Conservation (phyloP, 164 flowering plant species). For the Paratinospora sagittata region DNA sequence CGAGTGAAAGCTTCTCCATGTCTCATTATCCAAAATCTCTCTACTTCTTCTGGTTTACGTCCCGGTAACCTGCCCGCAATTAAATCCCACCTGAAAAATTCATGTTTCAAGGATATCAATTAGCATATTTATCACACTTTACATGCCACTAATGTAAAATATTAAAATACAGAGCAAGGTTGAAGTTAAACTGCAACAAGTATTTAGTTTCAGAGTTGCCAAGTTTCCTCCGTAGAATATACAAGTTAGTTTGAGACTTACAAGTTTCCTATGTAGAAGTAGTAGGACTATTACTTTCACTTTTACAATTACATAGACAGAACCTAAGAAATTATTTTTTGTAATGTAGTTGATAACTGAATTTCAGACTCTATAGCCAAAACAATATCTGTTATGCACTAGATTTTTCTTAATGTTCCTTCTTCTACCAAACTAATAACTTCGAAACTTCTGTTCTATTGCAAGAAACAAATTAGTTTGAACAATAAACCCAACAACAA, state of each 20-base stretch:
- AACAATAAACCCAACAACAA: not conserved
- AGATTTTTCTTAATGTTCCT: too few species aligned
- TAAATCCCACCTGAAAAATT: constrained; percentile 52
- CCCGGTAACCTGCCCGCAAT: constrained; percentile 80
- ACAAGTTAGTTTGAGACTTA: too few species aligned
- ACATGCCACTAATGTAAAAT: not conserved
- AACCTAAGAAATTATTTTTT: too few species aligned
- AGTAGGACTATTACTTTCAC: too few species aligned
- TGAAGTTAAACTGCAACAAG: not conserved
- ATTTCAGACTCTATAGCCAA: too few species aligned
- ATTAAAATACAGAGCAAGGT: not conserved
- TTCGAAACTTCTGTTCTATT: not conserved
- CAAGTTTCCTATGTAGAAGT: too few species aligned
- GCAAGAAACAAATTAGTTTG: not conserved
- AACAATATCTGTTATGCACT: not conserved
- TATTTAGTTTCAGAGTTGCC: too few species aligned
- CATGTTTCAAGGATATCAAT: not conserved
- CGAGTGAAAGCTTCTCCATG: constrained; percentile 46
- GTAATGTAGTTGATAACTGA: too few species aligned
- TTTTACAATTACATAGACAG: too few species aligned
- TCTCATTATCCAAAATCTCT: constrained; percentile 83
- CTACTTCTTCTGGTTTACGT: constrained; percentile 69
- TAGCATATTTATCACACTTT: not conserved
- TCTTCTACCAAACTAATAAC: not conserved
- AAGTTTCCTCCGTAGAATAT: too few species aligned